phyloP scores from a whole-genome alignment of 768 basidiomycete species.

The Boletellus ananiceps region DNA sequence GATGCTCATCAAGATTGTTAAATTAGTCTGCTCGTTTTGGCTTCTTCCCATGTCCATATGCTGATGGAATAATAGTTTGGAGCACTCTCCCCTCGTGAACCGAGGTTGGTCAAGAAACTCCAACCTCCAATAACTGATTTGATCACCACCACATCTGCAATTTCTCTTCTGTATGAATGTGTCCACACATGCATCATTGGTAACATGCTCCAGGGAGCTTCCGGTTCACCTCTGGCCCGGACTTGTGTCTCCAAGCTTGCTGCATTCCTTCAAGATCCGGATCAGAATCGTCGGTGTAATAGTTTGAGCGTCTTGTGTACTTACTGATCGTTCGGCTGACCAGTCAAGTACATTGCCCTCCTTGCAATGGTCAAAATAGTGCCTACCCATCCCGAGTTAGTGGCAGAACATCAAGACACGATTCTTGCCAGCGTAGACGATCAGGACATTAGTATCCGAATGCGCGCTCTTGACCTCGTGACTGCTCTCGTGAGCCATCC shows the following conservation, averaged over 20 bases:
- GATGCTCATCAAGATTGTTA: slow-evolving; percentile 99
- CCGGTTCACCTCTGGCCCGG: slow-evolving; percentile 74
- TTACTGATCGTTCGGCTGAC: slow-evolving; percentile 18
- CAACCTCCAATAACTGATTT: slow-evolving; percentile 92
- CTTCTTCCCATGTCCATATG: neutral
- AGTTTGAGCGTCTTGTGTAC: slow-evolving; percentile 7
- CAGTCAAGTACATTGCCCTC: slow-evolving; percentile 96
- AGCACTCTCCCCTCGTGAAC: slow-evolving; percentile 84
- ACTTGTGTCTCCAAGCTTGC: slow-evolving; percentile 93
- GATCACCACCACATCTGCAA: slow-evolving; percentile 92
- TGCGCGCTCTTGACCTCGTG: slow-evolving; percentile 91
- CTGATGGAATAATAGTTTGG: slow-evolving; percentile 64
- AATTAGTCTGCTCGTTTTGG: slow-evolving; percentile 58
- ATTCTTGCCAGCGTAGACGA: slow-evolving; percentile 89
- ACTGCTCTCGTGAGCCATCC: slow-evolving; percentile 74
- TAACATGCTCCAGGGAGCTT: slow-evolving; percentile 81
- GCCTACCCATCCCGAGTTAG: slow-evolving; percentile 82
- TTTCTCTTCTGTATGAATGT: slow-evolving; percentile 95
- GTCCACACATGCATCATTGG: slow-evolving; percentile 98
- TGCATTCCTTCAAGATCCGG: slow-evolving; percentile 84
- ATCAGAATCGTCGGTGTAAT: slow-evolving; percentile 83
- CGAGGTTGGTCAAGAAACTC: slow-evolving; percentile 90
- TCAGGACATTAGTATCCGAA: slow-evolving; percentile 90
- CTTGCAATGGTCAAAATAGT: slow-evolving; percentile 95
- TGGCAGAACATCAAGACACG: slow-evolving; percentile 88